phyloP scores from a whole-genome alignment of 257 asterid genomes.

The Solanum medicagineum region DNA sequence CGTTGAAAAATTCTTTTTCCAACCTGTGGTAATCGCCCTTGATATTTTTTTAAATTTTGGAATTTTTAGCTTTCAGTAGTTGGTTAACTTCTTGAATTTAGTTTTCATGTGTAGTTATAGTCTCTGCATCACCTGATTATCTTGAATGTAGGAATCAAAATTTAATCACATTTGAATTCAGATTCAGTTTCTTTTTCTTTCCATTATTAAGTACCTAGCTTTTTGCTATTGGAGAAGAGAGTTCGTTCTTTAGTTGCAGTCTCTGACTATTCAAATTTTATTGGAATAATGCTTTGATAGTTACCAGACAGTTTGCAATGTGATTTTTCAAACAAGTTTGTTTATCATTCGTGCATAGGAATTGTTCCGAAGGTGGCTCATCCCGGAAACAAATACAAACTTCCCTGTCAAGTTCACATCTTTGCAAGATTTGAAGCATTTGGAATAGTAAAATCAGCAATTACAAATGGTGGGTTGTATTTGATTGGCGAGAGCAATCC shows the following conservation, averaged over 20 bases:
- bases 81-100: neutral
- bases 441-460: constrained; percentile 27
- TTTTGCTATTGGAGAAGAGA: neutral
- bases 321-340: neutral
- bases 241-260: neutral
- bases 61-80: neutral
- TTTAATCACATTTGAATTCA: neutral
- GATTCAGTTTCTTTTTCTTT: neutral
- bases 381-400: constrained; percentile 21
- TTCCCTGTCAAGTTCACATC: constrained; percentile 75
- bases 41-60: neutral
- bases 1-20: neutral
- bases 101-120: neutral
- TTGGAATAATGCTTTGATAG: neutral
- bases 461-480: constrained; percentile 39
- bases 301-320: neutral
- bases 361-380: constrained; percentile 59
- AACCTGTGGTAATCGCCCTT: neutral
- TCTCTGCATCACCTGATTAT: neutral
- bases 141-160: too few relatives aligned
- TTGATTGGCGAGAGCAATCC: constrained; percentile 31
- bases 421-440: constrained; percentile 44
- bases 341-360: constrained; percentile 25
- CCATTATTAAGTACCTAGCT: neutral
- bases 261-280: neutral